Evolutionary conservation across 2,329 filamentous ascomycete genomes (phyloP).

Genomic region (Gaeumannomyces tritici): DNA sequence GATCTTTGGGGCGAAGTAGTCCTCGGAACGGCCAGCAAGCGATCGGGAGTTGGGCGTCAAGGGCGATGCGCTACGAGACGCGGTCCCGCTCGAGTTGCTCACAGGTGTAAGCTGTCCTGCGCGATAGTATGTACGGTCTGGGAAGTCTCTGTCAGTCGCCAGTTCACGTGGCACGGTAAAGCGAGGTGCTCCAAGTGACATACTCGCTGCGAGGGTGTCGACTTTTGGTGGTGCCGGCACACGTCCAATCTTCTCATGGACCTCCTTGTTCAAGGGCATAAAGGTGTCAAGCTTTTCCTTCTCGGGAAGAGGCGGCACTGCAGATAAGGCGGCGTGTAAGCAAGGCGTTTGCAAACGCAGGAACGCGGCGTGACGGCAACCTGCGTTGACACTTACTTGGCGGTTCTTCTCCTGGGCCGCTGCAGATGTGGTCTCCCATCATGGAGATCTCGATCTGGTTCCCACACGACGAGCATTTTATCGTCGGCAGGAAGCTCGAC

Average conservation of each 20-base stretch:
- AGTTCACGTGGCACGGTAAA: background rate
- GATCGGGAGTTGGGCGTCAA: conserved; percentile 39
- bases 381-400: background rate
- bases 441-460: conserved; percentile 70
- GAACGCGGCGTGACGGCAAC: background rate
- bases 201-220: conserved; percentile 49
- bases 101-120: conserved; percentile 53
- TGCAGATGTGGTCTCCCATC: conserved; percentile 79
- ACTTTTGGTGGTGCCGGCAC: conserved; percentile 41
- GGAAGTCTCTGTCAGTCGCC: background rate
- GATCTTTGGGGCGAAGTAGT: conserved; percentile 36
- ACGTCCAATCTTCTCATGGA: conserved; percentile 31
- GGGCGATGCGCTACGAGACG: conserved; percentile 50
- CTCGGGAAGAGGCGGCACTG: conserved; percentile 2
- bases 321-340: background rate
- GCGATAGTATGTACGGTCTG: conserved; percentile 45
- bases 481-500: conserved; percentile 66
- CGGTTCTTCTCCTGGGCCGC: conserved; percentile 20
- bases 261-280: conserved; percentile 23
- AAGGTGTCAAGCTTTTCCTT: conserved; percentile 21
- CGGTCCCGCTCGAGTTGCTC: conserved; percentile 46
- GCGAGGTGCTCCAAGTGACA: conserved; percentile 13
- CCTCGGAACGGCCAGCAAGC: conserved; percentile 31
- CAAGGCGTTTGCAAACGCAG: background rate
- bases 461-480: conserved; percentile 80